Conservation (phyloP, 2,329 filamentous ascomycete genomes). For the Trichoderma sp. region DNA sequence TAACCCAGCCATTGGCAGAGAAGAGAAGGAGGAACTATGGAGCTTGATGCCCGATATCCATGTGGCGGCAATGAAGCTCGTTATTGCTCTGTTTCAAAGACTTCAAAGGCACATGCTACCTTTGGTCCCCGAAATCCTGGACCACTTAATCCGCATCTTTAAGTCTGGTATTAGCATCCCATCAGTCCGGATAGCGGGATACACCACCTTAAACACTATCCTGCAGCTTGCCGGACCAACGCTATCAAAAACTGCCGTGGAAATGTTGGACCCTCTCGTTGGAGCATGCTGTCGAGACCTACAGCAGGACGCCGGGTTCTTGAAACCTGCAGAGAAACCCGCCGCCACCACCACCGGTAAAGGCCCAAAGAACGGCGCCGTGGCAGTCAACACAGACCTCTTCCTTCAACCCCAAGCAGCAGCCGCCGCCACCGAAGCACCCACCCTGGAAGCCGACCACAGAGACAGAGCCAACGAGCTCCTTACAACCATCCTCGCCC, state of each 20-base stretch:
- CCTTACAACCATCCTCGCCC: slow-evolving; percentile 59
- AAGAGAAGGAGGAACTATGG: slow-evolving; percentile 81
- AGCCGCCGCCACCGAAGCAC: slow-evolving; percentile 29
- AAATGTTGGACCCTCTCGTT: slow-evolving; percentile 60
- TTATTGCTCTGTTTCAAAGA: slow-evolving; percentile 55
- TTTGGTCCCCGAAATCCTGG: slow-evolving; percentile 61
- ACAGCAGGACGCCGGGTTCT: slow-evolving; percentile 51
- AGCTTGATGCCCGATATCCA: slow-evolving; percentile 71
- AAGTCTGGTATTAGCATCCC: slow-evolving; percentile 52
- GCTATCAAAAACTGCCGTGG: slow-evolving; percentile 63
- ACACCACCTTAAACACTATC: slow-evolving; percentile 56
- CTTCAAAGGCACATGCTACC: slow-evolving; percentile 58
- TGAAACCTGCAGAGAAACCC: slow-evolving; percentile 40
- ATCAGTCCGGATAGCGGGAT: slow-evolving; percentile 58
- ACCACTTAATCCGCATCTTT: slow-evolving; percentile 72
- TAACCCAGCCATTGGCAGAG: slow-evolving; percentile 70
- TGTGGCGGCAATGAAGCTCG: slow-evolving; percentile 62
- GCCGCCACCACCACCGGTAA: slow-evolving; percentile 26
- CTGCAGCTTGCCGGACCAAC: slow-evolving; percentile 62
- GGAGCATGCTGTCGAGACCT: slow-evolving; percentile 73
- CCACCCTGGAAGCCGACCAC: slow-evolving; percentile 45
- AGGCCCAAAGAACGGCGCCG: slow-evolving; percentile 39
- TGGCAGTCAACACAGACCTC: slow-evolving; percentile 65
- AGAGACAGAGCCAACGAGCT: slow-evolving; percentile 57
- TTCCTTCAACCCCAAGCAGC: slow-evolving; percentile 53